Conservation (phyloP, 495 filamentous ascomycete genomes). For the Parachaetomium inaequale region DNA sequence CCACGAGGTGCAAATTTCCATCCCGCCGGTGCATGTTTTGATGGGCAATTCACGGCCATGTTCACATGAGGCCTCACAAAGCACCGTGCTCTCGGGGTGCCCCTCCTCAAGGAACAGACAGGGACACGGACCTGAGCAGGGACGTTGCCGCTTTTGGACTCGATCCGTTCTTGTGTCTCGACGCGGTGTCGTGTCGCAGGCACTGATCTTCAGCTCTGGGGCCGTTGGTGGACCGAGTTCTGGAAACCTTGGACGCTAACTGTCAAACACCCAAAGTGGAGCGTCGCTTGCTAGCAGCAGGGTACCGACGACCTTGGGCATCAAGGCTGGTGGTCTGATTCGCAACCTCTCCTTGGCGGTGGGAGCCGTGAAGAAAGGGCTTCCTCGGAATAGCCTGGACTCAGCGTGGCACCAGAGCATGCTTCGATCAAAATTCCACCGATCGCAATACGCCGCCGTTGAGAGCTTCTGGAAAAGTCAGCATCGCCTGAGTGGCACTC, state of each 20-base stretch:
- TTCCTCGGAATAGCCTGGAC: not conserved
- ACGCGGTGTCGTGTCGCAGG: too few species aligned
- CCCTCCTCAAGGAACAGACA: not conserved
- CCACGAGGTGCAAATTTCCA: not conserved
- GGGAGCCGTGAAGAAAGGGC: not conserved
- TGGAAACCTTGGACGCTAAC: constrained; percentile 4
- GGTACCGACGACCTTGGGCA: not conserved
- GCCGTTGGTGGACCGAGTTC: not conserved
- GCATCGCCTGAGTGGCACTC: not conserved
- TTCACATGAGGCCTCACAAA: constrained; percentile 4
- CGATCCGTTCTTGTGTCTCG: constrained; percentile 3
- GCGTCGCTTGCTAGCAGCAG: not conserved
- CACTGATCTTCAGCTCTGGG: not conserved
- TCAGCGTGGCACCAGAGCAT: not conserved
- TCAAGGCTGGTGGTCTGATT: not conserved
- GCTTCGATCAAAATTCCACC: not conserved
- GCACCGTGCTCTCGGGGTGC: not conserved
- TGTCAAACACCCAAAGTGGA: not conserved
- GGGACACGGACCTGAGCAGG: not conserved
- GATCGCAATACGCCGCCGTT: not conserved
- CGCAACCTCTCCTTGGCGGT: not conserved
- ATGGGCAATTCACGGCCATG: not conserved
- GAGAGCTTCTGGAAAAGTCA: not conserved
- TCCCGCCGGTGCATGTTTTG: not conserved
- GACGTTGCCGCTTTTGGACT: not conserved